Evolutionary conservation across 2,329 filamentous ascomycete genomes (phyloP), one percentile per base, ranked within the genome.

Genomic region (Xylaria sp.): DNA sequence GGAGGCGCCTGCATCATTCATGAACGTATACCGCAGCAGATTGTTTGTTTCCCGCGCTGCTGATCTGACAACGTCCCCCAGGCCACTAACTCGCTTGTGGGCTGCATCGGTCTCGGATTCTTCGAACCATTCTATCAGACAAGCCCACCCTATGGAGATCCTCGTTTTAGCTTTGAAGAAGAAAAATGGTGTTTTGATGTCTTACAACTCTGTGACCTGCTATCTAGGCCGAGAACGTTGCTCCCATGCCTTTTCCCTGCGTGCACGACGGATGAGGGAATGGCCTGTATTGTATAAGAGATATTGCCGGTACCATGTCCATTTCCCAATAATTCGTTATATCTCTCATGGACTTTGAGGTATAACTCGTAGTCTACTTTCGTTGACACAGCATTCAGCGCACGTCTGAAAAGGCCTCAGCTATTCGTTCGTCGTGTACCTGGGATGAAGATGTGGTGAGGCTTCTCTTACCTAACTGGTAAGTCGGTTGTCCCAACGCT

Each of bases 231-330:
- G 40, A 42, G 40, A 42, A 42, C 3, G 40, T 72, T 72, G 4
- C 66, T 63, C 4, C 70, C 66, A 1, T 53, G 33, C 2, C 48
- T 48, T 28, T 68, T 28, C 11, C 64, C 66, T 5, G 40, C 10
- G 15, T 71, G 2, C 6, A 60, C 38, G 20, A 42, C 36, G 2
- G 54, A 13, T 3, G 51, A 31, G 3, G 72, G n/a, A 9, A 51
- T 33, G 2, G 72, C 64, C 36, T 72, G 70, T 28, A 73, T 60
- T 6, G 42, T 71, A 49, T 69, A 74, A 9, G 44, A 66, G 6
- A 74, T 9, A 33, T 61, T 63, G 6, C 31, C 40, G 6, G 17
- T 36, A 2, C 5, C 56, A 9, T 56, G 42, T 7, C 63, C 28
- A 23, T 66, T 66, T 2, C 59, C 58, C 4, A 42, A n/a, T n/a